Conservation (phyloP, 164 flowering plant species). For the Dillenia turbinata region DNA sequence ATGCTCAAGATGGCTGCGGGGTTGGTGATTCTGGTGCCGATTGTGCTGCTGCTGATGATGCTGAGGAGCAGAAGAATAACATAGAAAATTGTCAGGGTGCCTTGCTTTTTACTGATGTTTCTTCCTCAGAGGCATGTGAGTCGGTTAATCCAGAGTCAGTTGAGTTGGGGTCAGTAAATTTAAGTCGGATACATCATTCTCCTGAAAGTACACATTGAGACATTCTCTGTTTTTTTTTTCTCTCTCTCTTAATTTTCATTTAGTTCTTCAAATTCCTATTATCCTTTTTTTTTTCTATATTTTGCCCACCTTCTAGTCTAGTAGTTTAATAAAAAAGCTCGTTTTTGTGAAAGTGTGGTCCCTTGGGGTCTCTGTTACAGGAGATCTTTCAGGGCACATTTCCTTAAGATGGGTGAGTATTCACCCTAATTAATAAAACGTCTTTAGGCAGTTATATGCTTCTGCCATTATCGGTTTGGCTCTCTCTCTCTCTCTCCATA, state of each 20-base stretch:
- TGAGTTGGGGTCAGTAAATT: constrained; percentile 63
- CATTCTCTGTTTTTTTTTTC: constrained; percentile 35
- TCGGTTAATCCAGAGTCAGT: constrained; percentile 47
- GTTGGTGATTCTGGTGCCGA: too few species aligned
- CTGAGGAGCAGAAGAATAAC: constrained; percentile 17
- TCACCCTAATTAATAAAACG: too few species aligned
- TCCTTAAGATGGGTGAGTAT: too few species aligned
- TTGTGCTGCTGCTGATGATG: background rate
- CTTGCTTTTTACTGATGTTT: constrained; percentile 27
- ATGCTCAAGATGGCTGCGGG: too few species aligned
- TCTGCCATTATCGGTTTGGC: too few species aligned
- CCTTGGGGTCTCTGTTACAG: too few species aligned
- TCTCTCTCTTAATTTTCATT: background rate
- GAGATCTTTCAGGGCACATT: too few species aligned
- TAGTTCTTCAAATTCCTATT: background rate
- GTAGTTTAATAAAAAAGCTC: too few species aligned
- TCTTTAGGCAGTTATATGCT: too few species aligned
- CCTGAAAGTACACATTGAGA: constrained; percentile 97
- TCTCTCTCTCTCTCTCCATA: too few species aligned
- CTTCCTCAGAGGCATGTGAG: constrained; percentile 38
- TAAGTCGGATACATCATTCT: constrained; percentile 88
- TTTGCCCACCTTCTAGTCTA: too few species aligned
- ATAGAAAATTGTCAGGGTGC: constrained; percentile 15
- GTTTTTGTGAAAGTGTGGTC: too few species aligned
- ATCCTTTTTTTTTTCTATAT: constrained; percentile 1